These are phyloP conservation scores for Sporothrix pallida DNA, from an alignment of 2,329 filamentous ascomycete genomes.

Conservation along the genomic window DNA sequence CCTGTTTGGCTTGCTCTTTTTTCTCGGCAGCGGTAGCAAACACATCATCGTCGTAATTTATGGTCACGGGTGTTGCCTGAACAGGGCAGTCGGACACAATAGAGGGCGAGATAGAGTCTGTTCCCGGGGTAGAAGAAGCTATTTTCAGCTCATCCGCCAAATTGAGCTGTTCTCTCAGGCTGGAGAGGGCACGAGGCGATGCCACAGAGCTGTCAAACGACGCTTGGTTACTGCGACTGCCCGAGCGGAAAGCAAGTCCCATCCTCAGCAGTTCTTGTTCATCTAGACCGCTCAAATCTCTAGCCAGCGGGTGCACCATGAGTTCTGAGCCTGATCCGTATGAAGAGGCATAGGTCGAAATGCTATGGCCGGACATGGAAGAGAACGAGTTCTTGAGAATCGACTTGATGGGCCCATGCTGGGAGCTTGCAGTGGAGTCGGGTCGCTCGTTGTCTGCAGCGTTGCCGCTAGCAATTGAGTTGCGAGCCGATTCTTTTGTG, in stretches of 20 bases:
- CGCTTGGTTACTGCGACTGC: not conserved
- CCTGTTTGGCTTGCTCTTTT: not conserved
- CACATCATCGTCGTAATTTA: constrained; percentile 29
- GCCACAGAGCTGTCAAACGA: constrained; percentile 21
- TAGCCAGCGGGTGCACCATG: constrained; percentile 26
- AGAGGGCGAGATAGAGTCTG: not conserved
- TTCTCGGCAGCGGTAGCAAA: constrained; percentile 13
- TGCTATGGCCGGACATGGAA: constrained; percentile 27
- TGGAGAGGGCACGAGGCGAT: not conserved
- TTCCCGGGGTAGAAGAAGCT: not conserved
- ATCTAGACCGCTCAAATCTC: constrained; percentile 23
- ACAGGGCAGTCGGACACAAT: not conserved
- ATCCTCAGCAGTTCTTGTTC: constrained; percentile 24
- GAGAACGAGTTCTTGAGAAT: constrained; percentile 34
- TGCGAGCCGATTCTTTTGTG: not conserved
- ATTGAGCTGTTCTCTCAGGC: not conserved
- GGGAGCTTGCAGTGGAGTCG: not conserved
- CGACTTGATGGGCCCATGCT: constrained; percentile 21
- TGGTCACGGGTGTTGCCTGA: not conserved
- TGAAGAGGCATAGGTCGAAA: constrained; percentile 28
- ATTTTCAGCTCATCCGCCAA: constrained; percentile 20
- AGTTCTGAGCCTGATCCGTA: constrained; percentile 28
- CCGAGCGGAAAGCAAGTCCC: constrained; percentile 26
- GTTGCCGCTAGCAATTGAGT: no score
- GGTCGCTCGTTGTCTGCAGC: not conserved